phyloP scores from a whole-genome alignment of 2,329 filamentous ascomycete genomes.

The Cordyceps farinosa region DNA sequence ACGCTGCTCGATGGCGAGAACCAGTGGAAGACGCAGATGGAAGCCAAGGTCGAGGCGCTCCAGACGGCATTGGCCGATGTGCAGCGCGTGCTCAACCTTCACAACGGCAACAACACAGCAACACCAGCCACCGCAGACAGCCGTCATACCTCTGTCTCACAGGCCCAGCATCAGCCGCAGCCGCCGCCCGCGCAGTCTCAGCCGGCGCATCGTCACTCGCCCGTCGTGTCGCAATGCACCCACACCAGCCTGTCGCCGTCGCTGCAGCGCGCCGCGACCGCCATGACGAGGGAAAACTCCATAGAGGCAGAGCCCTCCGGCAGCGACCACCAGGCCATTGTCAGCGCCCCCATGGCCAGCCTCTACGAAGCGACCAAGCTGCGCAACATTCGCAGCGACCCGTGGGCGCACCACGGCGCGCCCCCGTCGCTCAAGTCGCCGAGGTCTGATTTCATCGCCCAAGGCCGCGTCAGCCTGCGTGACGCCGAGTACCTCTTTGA shows the following conservation, averaged over 20 bases:
- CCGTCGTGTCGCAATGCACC: neutral
- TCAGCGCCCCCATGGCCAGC: constrained; percentile 32
- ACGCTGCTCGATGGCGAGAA: constrained; percentile 52
- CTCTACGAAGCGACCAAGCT: constrained; percentile 32
- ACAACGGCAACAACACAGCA: neutral
- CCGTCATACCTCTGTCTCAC: constrained; percentile 5
- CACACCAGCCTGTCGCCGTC: constrained; percentile 20
- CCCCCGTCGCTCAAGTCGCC: constrained; percentile 17
- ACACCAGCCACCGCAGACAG: neutral
- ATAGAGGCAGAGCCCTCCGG: constrained; percentile 25
- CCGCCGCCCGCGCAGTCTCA: too few relatives aligned
- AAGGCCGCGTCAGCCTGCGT: constrained; percentile 25
- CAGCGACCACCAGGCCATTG: constrained; percentile 27
- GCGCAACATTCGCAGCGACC: constrained; percentile 32
- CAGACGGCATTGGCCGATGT: constrained; percentile 28
- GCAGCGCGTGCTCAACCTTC: constrained; percentile 24
- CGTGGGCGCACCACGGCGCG: constrained; percentile 20
- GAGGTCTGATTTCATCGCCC: constrained; percentile 29
- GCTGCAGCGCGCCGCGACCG: constrained; percentile 23
- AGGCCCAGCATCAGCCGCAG: constrained; percentile 1
- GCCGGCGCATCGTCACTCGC: neutral
- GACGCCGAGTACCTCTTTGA: constrained; percentile 30
- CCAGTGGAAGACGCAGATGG: constrained; percentile 37
- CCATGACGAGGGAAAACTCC: constrained; percentile 33
- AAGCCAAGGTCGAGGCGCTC: constrained; percentile 26